Conservation (phyloP, 768 basidiomycete genomes). For the Pleurotus djamor region DNA sequence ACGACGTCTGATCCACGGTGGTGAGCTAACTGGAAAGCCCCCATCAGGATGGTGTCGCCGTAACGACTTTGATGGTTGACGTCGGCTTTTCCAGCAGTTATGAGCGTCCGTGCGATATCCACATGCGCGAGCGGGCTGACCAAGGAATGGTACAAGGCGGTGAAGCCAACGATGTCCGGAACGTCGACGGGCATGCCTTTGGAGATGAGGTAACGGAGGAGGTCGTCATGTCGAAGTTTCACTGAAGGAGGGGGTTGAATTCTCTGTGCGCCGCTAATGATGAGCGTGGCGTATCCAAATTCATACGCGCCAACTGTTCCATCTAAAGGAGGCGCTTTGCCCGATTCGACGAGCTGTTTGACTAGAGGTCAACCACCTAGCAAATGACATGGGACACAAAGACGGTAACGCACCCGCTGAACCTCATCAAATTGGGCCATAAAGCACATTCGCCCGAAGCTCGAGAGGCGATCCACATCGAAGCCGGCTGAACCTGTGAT, state of each 20-base stretch:
- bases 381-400: too few relatives aligned
- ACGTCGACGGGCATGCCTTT: conserved; percentile 35
- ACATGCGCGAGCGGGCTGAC: conserved; percentile 20
- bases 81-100: conserved; percentile 41
- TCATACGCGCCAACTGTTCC: conserved; percentile 38
- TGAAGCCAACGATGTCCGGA: conserved; percentile 44
- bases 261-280: conserved; percentile 38
- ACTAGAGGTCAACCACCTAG: neutral
- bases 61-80: conserved; percentile 46
- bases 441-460: neutral
- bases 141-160: conserved; percentile 45
- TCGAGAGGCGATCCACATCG: neutral
- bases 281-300: conserved; percentile 37
- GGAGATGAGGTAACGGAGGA: conserved; percentile 37
- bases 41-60: conserved; percentile 38
- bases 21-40: conserved; percentile 23
- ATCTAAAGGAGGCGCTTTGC: conserved; percentile 31
- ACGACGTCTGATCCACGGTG: conserved; percentile 23
- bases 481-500: neutral
- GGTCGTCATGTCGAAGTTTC: conserved; percentile 25
- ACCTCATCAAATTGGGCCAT: neutral
- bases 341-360: conserved; percentile 19
- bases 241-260: conserved; percentile 11
- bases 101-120: conserved; percentile 32
- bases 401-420: neutral